Evolutionary conservation across 495 filamentous ascomycete genomes (phyloP).

Genomic region (Hypoxylon fragiforme): DNA sequence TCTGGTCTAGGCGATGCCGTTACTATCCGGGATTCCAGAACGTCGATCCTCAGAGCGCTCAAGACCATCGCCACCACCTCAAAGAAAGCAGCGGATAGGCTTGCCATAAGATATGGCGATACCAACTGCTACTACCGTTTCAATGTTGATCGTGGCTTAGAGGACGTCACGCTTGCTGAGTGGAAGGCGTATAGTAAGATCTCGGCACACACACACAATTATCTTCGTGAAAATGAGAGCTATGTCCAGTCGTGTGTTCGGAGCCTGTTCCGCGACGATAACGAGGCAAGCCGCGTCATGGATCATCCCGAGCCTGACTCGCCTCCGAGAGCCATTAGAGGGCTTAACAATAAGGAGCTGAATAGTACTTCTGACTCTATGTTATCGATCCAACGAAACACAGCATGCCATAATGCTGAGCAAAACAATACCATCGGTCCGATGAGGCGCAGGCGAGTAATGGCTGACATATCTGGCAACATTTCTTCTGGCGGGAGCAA

Average conservation of each 20-base stretch:
- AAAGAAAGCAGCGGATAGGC: slow-evolving; percentile 13
- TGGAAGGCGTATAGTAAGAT: slow-evolving; percentile 3
- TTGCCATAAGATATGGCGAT: slow-evolving; percentile 21
- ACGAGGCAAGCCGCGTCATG: neutral
- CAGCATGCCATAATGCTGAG: neutral
- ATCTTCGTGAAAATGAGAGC: neutral
- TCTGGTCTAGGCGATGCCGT: slow-evolving; percentile 24
- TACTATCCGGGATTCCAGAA: slow-evolving; percentile 11
- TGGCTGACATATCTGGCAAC: neutral
- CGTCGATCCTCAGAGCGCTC: slow-evolving; percentile 23
- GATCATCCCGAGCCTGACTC: neutral
- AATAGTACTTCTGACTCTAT: neutral
- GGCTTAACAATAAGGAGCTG: neutral
- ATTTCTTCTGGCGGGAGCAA: neutral
- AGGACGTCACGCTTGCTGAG: slow-evolving; percentile 47
- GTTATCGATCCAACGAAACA: neutral
- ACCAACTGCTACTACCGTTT: slow-evolving; percentile 48
- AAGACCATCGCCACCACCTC: slow-evolving; percentile 28
- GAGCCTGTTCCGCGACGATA: neutral
- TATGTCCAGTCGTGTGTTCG: neutral
- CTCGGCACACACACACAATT: neutral
- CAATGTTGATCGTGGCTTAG: slow-evolving; percentile 48
- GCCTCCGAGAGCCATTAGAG: neutral
- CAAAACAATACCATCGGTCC: neutral
- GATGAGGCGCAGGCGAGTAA: neutral